Percentiles rank a stretch among this genome's conserved stretches.
These are phyloP conservation scores for Ceratocystiopsis sp. DNA, from an alignment of 2,329 filamentous ascomycete genomes.

Conservation along the genomic window DNA sequence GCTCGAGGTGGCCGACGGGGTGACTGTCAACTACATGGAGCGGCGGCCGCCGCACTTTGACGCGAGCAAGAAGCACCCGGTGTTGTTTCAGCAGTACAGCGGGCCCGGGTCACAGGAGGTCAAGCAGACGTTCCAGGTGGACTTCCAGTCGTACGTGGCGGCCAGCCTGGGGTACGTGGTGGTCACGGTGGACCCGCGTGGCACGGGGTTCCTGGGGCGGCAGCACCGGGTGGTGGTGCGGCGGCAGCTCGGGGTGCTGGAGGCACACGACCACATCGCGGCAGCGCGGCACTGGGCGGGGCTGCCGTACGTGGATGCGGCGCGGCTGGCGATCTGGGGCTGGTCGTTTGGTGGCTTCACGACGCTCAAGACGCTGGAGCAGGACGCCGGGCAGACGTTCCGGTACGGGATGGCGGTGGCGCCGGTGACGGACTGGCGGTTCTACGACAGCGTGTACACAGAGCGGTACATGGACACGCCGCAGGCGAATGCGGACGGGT, in stretches of 20 bases:
- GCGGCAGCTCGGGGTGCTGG: constrained; percentile 67
- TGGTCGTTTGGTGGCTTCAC: constrained; percentile 97
- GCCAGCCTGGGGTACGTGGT: constrained; percentile 80
- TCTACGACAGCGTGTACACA: constrained; percentile 87
- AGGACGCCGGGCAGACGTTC: constrained; percentile 78
- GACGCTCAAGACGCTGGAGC: constrained; percentile 86
- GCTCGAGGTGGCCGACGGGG: constrained; percentile 58
- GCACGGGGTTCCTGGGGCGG: constrained; percentile 81
- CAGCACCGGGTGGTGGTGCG: constrained; percentile 67
- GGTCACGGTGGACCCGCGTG: constrained; percentile 83
- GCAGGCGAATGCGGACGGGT: constrained; percentile 62
- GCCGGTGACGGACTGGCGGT: constrained; percentile 95
- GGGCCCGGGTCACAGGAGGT: constrained; percentile 89
- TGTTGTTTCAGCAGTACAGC: constrained; percentile 88
- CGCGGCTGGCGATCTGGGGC: constrained; percentile 85
- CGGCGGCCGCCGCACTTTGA: constrained; percentile 81
- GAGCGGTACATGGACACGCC: constrained; percentile 97
- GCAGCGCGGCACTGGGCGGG: constrained; percentile 70
- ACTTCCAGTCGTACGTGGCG: constrained; percentile 83
- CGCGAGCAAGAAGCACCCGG: constrained; percentile 69
- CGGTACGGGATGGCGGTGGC: constrained; percentile 96
- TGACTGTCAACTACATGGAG: constrained; percentile 58
- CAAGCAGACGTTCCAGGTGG: constrained; percentile 59
- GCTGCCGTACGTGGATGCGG: constrained; percentile 67
- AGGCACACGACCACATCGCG: constrained; percentile 80